Evolutionary conservation across 2,329 filamentous ascomycete genomes (phyloP).

Genomic region (Leptographium flavum): DNA sequence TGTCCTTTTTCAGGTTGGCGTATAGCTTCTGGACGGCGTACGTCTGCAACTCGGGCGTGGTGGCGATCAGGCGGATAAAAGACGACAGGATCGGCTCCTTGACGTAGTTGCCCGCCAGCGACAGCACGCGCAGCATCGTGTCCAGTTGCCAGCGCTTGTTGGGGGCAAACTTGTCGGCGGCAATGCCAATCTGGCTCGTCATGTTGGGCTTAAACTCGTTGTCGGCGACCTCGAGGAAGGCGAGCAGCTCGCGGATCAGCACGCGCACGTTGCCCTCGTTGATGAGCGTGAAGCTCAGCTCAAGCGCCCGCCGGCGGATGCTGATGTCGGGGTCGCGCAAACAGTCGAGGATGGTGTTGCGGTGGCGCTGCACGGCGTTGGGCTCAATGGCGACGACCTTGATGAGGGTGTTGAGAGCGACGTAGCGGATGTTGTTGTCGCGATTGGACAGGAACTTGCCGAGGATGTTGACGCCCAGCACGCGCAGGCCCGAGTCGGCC

Average conservation of each 20-base stretch:
- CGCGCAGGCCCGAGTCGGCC: constrained; percentile 84
- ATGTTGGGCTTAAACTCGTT: constrained; percentile 98
- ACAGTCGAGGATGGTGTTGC: constrained; percentile 95
- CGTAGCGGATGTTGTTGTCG: constrained; percentile 98
- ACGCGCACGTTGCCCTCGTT: constrained; percentile 94
- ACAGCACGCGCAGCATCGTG: constrained; percentile 88
- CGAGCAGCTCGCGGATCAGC: constrained; percentile 79
- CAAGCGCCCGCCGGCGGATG: constrained; percentile 85
- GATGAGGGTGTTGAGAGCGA: constrained; percentile 91
- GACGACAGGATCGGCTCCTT: constrained; percentile 97
- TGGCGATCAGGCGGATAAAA: constrained; percentile 89
- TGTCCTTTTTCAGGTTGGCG: constrained; percentile 79
- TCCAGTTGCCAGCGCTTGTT: constrained; percentile 98
- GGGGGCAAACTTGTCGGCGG: constrained; percentile 87
- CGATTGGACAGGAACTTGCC: constrained; percentile 94
- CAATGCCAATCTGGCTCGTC: constrained; percentile 96
- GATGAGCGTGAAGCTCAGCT: constrained; percentile 95
- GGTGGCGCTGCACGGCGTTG: constrained; percentile 90
- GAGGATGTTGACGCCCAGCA: constrained; percentile 93
- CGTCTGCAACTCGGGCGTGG: constrained; percentile 84
- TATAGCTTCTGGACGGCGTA: constrained; percentile 96
- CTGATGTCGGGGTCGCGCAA: constrained; percentile 95
- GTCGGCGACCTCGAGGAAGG: constrained; percentile 92
- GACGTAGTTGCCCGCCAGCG: constrained; percentile 88
- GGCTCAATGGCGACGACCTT: constrained; percentile 97